Evolutionary conservation across 495 filamentous ascomycete species (phyloP), one percentile per base, ranked within the genome.

Genomic region (Neurospora sp.): DNA sequence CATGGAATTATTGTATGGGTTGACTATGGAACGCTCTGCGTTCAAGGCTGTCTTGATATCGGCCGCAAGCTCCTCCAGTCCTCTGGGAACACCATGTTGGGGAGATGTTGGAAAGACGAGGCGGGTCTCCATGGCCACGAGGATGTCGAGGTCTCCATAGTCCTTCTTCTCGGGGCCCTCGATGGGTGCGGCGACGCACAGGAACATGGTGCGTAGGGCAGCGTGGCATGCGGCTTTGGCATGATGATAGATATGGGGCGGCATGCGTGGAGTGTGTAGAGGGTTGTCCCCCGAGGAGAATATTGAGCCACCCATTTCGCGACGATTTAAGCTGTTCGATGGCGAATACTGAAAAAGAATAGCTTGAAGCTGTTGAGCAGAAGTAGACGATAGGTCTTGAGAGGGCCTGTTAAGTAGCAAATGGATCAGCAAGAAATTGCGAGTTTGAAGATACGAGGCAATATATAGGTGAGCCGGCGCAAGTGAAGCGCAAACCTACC

Each of bases 81-180:
- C 27, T n/a, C 68, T 70, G 7, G 40, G 72, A 12, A 53, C 22
- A 1, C 40, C 40, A 22, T 75, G 72, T 3, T 22, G 45, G 2
- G 37, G 12, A 10, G 40, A 12, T 6, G 35, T 42, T 3, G 81
- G 78, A 68, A 82, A 77, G 69, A 74, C 35, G 18, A 74, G 9
- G 4, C 72, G 71, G 68, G 69, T 77, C 31, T 85, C 84, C 20
- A 75, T 74, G 0, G 84, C 80, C 4, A 91, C 83, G 40, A 91
- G 80, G 3, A 91, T 81, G 75, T 91, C 89, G 42, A 91, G 79
- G 69, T 91, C 89, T 7, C 90, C 90, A 71, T 87, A 83, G 70
- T 83, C 83, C 2, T 70, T 48, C 72, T 91, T 91, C 3, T 74
- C 86, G 0, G 89, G 89, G 3, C 83, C 86, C 73, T 87, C 87